Conservation (phyloP, 2,329 filamentous ascomycete genomes). For the Penicillium fuscoglaucum region DNA sequence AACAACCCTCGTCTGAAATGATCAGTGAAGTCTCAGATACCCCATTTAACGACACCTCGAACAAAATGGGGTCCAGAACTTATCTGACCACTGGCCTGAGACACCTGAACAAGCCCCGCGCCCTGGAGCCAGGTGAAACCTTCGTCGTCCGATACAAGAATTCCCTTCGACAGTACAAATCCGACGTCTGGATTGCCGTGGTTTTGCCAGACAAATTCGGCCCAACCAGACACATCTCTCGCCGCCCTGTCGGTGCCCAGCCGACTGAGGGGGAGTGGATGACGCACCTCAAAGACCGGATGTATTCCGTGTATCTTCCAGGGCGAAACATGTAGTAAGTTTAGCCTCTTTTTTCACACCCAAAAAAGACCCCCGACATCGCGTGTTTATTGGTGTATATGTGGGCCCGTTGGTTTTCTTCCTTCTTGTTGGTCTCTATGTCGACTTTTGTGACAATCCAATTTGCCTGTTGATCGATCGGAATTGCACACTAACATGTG, state of each 20-base stretch:
- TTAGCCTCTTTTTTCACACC: background rate
- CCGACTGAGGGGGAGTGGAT: slow-evolving; percentile 5
- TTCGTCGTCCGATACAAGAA: slow-evolving; percentile 17
- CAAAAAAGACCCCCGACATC: background rate
- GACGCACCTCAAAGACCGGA: slow-evolving; percentile 4
- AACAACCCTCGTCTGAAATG: background rate
- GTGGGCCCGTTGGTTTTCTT: background rate
- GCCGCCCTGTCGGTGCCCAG: slow-evolving; percentile 10
- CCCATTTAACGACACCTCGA: background rate
- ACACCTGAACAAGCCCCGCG: background rate
- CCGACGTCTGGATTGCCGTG: slow-evolving; percentile 17
- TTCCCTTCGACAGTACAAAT: slow-evolving; percentile 1
- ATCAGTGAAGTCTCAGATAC: background rate
- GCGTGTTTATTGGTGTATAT: background rate
- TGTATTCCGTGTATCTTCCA: slow-evolving; percentile 16
- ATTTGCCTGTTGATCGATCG: background rate
- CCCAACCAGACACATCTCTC: background rate
- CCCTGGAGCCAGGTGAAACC: slow-evolving; percentile 7
- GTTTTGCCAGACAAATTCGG: slow-evolving; percentile 7
- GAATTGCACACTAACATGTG: background rate
- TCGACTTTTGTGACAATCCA: background rate
- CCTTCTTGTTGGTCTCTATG: background rate
- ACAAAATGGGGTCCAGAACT: slow-evolving; percentile 1
- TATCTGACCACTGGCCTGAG: background rate
- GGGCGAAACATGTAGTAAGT: slow-evolving; percentile 21